phyloP scores from a whole-genome alignment of 2,329 filamentous ascomycete genomes.

The Raffaelea ambrosiae region DNA sequence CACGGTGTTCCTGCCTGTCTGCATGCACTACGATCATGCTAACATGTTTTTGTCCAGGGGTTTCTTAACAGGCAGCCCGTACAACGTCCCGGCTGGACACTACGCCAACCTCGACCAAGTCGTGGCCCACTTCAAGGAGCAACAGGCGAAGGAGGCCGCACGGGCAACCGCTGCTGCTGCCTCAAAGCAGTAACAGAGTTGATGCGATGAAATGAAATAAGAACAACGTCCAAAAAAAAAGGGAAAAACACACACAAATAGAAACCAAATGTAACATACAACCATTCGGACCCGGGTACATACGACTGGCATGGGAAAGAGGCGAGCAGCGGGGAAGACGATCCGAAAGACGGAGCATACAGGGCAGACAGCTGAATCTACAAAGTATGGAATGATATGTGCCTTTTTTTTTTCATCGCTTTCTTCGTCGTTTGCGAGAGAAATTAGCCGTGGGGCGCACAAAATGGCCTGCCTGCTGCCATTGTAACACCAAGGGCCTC shows the following conservation, averaged over 20 bases:
- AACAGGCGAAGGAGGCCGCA: slow-evolving; percentile 46
- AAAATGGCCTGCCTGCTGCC: no score
- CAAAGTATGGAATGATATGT: no score
- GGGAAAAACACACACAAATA: background rate
- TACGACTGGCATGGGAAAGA: no score
- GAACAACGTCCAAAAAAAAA: background rate
- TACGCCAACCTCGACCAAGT: slow-evolving; percentile 45
- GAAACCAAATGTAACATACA: background rate
- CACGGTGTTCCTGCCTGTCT: no score
- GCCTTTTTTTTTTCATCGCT: no score
- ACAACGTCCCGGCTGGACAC: slow-evolving; percentile 48
- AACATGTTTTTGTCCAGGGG: slow-evolving; percentile 25
- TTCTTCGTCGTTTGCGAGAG: no score
- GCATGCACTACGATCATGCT: background rate
- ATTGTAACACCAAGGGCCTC: no score
- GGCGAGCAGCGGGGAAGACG: no score
- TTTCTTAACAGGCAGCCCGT: slow-evolving; percentile 39
- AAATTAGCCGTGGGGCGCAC: no score
- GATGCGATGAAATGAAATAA: no score
- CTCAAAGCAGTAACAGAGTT: slow-evolving; percentile 19
- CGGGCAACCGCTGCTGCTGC: slow-evolving; percentile 31
- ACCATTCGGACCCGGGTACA: background rate
- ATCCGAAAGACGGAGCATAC: no score
- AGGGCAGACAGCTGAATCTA: no score
- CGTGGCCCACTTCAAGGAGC: slow-evolving; percentile 47